phyloP scores from a whole-genome alignment of 768 basidiomycete genomes.

The Scleroderma citrinum region DNA sequence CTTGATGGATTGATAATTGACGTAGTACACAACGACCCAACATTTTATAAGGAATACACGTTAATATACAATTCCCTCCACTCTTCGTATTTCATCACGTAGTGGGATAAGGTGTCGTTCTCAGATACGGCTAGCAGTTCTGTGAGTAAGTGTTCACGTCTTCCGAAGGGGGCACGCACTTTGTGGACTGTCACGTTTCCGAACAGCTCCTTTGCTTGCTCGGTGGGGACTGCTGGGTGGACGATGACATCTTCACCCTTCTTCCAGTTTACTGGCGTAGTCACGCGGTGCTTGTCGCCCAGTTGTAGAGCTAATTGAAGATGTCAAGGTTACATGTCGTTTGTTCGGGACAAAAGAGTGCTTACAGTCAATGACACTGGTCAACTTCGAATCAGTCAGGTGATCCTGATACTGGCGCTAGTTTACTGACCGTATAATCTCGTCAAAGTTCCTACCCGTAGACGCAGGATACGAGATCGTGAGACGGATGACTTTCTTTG shows the following conservation, averaged over 20 bases:
- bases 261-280: slow-evolving; percentile 94
- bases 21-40: no score
- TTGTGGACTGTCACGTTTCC: slow-evolving; percentile 75
- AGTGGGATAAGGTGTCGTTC: slow-evolving; percentile 58
- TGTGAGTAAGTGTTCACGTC: neutral
- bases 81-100: slow-evolving; percentile 7
- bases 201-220: slow-evolving; percentile 91
- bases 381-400: slow-evolving; percentile 7
- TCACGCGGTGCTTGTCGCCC: slow-evolving; percentile 78
- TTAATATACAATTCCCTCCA: neutral
- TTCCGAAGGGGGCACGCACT: slow-evolving; percentile 35
- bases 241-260: slow-evolving; percentile 93
- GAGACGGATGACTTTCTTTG: slow-evolving; percentile 90
- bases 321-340: slow-evolving; percentile 15
- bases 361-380: slow-evolving; percentile 68
- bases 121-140: slow-evolving; percentile 68
- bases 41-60: neutral
- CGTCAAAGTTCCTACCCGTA: slow-evolving; percentile 89
- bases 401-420: neutral
- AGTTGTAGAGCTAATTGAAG: slow-evolving; percentile 66
- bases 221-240: slow-evolving; percentile 73
- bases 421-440: slow-evolving; percentile 49
- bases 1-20: no score
- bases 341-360: slow-evolving; percentile 29
- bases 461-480: slow-evolving; percentile 91